A percentile compares a stretch with the other conserved stretches of the same genome.
Evolutionary conservation across 306 rosid species (phyloP).

Genomic region (Boehmeria nivea): DNA sequence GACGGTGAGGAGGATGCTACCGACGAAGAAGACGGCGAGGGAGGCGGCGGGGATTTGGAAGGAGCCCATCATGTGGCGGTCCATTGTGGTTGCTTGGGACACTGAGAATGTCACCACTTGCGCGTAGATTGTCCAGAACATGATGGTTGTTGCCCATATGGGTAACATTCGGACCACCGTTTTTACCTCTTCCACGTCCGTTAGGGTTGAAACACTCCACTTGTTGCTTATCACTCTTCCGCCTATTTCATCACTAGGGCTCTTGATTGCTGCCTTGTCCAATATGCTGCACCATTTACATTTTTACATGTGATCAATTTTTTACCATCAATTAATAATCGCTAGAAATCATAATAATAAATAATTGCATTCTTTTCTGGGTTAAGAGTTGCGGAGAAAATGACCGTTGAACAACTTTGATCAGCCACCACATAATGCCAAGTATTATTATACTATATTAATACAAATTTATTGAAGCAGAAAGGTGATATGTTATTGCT

Average conservation of each 20-base stretch:
- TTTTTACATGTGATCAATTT: no score
- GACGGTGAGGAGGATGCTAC: slow-evolving; percentile 63
- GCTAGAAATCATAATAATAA: no score
- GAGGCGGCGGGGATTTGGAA: slow-evolving; percentile 76
- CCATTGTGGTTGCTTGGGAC: slow-evolving; percentile 87
- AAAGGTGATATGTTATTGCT: no score
- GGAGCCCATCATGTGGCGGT: slow-evolving; percentile 52
- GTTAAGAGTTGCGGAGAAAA: no score
- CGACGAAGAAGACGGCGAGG: slow-evolving; percentile 68
- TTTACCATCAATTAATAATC: no score
- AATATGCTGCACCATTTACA: slow-evolving; percentile 44
- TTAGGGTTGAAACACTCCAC: slow-evolving; percentile 62
- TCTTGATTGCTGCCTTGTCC: slow-evolving; percentile 76
- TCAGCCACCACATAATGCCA: no score
- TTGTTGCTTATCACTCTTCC: slow-evolving; percentile 9
- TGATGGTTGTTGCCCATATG: slow-evolving; percentile 82
- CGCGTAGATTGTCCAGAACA: slow-evolving; percentile 77
- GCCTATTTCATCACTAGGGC: not conserved
- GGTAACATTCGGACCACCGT: slow-evolving; percentile 65
- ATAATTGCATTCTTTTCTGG: no score
- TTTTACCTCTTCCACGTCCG: slow-evolving; percentile 86
- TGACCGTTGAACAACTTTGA: no score
- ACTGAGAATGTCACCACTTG: slow-evolving; percentile 90
- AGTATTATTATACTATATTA: no score
- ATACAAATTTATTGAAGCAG: no score